Evolutionary conservation across 2,329 filamentous ascomycete species (phyloP), one percentile per base, ranked within the genome.

Genomic region (Fusarium brachygibbosum): DNA sequence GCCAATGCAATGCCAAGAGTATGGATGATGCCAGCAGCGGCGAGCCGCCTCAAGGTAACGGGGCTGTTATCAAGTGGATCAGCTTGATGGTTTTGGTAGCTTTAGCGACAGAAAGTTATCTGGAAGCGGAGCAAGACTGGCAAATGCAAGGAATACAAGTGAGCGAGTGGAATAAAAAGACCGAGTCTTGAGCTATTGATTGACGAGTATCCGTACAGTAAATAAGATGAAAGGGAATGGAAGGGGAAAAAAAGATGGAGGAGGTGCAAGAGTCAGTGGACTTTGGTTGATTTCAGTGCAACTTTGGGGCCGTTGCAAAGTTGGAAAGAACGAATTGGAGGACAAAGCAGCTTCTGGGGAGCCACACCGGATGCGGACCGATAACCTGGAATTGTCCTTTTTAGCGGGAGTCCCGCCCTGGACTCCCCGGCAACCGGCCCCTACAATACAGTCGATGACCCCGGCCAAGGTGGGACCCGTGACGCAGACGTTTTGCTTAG

Each of bases 331-430:
- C 67, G 64, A 74, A 72, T 72, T 68, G 59, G 50, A 60, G 42
- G 32, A 23, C 50, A 55, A 29, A 28, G 34, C 56, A 41, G 61
- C 52, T 19, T 31, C 40, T 40, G 34, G 42, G 29, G 63, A 66
- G 66, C 63, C 72, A 73, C 56, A 63, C 68, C 72, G 59, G 70
- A 74, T 67, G 70, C 62, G 67, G 70, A 58, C 62, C 70, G 64
- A 72, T 58, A 63, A 63, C 66, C 61, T 60, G 59, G 57, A 63
- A 53, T 42, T 56, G 38, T 58, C 70, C 66, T 60, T 55, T 69
- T 67, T 70, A 73, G 72, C 61, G 66, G 58, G 28, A 62, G 52
- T 63, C 56, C 70, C 69, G 63, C 66, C 70, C 64, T 53, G 51
- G 62, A 13, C 60, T 65, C 60, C 62, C 62, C 62, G 46, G 70